phyloP scores from a whole-genome alignment of 2,329 filamentous ascomycete genomes.

The Colletotrichum sp. region DNA sequence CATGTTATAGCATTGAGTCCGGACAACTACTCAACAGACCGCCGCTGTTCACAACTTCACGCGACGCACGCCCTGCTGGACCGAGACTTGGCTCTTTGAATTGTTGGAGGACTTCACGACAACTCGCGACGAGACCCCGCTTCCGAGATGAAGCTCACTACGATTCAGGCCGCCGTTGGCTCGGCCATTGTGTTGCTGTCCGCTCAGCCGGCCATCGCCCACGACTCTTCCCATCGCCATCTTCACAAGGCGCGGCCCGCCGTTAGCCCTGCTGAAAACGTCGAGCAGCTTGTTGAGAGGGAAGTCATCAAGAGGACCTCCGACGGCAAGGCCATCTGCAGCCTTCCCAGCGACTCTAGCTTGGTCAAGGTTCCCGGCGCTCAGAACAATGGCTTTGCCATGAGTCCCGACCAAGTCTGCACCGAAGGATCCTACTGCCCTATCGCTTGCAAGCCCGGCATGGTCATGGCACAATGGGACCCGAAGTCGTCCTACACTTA shows the following conservation, averaged over 20 bases:
- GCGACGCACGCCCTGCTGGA: slow-evolving; percentile 6
- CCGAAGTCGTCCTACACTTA: slow-evolving; percentile 71
- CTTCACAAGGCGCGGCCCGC: slow-evolving; percentile 21
- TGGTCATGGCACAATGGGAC: slow-evolving; percentile 83
- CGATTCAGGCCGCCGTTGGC: slow-evolving; percentile 54
- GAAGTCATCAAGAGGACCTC: slow-evolving; percentile 32
- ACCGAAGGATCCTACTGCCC: slow-evolving; percentile 74
- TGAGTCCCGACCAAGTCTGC: slow-evolving; percentile 78
- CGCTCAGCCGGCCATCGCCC: slow-evolving; percentile 40
- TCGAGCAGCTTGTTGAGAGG: slow-evolving; percentile 8
- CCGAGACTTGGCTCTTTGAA: background rate
- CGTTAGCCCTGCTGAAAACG: background rate
- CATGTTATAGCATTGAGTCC: slow-evolving; percentile 17
- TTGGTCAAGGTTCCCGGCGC: slow-evolving; percentile 68
- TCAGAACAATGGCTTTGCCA: slow-evolving; percentile 78
- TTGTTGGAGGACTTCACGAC: background rate
- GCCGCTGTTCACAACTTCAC: background rate
- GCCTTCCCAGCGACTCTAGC: slow-evolving; percentile 70
- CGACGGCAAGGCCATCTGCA: slow-evolving; percentile 48
- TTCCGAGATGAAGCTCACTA: slow-evolving; percentile 57
- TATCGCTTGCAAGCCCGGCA: slow-evolving; percentile 76
- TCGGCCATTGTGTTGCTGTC: slow-evolving; percentile 54
- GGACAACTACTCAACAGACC: background rate
- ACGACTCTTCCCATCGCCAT: slow-evolving; percentile 46
- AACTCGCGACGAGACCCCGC: slow-evolving; percentile 18